Percentiles rank a stretch among this genome's conserved stretches.
phyloP scores from a whole-genome alignment of 2,329 filamentous ascomycete genomes.

The Microdochium paspali region DNA sequence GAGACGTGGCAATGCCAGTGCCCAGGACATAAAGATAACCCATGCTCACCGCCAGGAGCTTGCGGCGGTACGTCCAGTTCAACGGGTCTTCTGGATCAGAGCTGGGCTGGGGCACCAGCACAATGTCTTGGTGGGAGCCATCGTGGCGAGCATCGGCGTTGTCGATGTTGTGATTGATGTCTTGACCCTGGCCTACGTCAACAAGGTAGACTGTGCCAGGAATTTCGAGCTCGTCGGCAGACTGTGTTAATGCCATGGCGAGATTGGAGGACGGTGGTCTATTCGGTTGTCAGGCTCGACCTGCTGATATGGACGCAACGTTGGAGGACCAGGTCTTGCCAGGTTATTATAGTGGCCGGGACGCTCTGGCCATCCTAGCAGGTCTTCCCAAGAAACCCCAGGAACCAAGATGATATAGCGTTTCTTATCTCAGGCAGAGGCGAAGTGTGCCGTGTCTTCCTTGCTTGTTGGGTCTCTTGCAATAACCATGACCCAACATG shows the following conservation, averaged over 20 bases:
- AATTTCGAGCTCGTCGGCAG: conserved; percentile 1
- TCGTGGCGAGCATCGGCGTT: background rate
- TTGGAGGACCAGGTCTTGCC: no score
- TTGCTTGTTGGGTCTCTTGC: no score
- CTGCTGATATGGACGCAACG: no score
- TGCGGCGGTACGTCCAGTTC: conserved; percentile 25
- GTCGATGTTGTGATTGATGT: conserved; percentile 4
- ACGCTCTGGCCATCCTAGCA: no score
- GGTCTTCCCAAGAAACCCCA: no score
- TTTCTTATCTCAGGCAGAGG: no score
- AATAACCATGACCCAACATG: no score
- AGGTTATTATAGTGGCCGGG: no score
- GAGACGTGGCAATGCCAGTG: conserved; percentile 34
- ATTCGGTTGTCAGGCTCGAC: no score
- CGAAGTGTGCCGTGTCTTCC: no score
- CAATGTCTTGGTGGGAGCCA: conserved; percentile 14
- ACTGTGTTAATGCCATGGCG: background rate
- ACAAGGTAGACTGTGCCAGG: conserved; percentile 20
- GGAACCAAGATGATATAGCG: no score
- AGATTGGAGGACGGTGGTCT: background rate
- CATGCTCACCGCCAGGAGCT: conserved; percentile 15
- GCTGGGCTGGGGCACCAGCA: conserved; percentile 66
- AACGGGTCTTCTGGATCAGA: conserved; percentile 87
- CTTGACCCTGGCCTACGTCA: conserved; percentile 17
- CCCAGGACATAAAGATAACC: conserved; percentile 32